A percentile compares a stretch with the other conserved stretches of the same genome.
Evolutionary conservation across 116 monocot species (phyloP).

Genomic region (Posidonia oceanica): DNA sequence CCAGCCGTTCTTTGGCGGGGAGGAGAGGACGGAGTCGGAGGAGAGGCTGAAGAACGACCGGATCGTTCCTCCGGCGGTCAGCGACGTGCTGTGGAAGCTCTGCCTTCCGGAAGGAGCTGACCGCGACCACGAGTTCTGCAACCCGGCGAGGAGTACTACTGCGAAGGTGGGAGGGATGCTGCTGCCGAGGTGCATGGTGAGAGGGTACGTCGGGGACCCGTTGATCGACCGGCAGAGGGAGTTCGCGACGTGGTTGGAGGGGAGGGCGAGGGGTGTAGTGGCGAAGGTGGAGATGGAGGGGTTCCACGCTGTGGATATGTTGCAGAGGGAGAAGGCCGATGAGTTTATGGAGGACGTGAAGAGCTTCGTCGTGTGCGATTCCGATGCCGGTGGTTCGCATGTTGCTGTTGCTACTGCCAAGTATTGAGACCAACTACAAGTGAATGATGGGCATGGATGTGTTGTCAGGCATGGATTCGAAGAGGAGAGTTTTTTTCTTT

Average conservation of each 20-base stretch:
- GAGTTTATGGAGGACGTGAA: slow-evolving; percentile 17
- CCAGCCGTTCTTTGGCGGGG: slow-evolving; percentile 23
- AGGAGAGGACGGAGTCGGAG: slow-evolving; percentile 20
- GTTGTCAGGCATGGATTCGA: no score
- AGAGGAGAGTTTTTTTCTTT: no score
- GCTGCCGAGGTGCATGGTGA: slow-evolving; percentile 34
- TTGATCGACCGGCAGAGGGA: slow-evolving; percentile 35
- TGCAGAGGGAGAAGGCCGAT: slow-evolving; percentile 13
- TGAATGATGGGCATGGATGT: no score
- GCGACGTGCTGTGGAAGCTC: slow-evolving; percentile 45
- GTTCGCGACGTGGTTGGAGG: slow-evolving; percentile 27
- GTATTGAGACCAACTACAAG: neutral
- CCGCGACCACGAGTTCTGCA: slow-evolving; percentile 36
- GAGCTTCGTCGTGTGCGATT: slow-evolving; percentile 3
- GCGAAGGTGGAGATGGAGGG: slow-evolving; percentile 21
- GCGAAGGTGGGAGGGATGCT: neutral
- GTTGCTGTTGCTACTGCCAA: neutral
- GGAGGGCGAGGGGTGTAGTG: slow-evolving; percentile 21
- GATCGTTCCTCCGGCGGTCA: slow-evolving; percentile 30
- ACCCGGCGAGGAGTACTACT: slow-evolving; percentile 3
- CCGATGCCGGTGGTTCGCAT: neutral
- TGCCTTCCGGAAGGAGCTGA: slow-evolving; percentile 35
- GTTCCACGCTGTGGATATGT: slow-evolving; percentile 35
- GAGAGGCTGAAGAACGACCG: slow-evolving; percentile 15
- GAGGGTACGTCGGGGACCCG: slow-evolving; percentile 36